Percentiles rank a stretch among this genome's conserved stretches.
phyloP scores from a whole-genome alignment of 2,329 filamentous ascomycete genomes.

The Pseudocercospora eumusae region DNA sequence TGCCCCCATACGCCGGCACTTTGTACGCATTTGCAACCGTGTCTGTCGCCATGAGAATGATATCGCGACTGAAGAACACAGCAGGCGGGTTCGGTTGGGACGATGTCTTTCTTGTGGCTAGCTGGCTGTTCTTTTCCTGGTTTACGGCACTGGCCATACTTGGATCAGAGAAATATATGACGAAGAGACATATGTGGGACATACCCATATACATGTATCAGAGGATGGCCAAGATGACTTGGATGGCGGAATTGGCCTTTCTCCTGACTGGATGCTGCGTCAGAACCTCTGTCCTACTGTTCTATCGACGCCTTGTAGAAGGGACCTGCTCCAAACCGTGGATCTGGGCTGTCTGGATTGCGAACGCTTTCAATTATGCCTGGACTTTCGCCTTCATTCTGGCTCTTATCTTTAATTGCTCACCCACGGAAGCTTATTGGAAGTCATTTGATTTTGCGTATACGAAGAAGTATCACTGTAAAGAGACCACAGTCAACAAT shows the following conservation, averaged over 20 bases:
- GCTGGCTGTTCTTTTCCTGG: constrained; percentile 29
- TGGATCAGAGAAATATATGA: constrained; percentile 33
- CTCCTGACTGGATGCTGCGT: constrained; percentile 37
- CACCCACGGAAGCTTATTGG: constrained; percentile 46
- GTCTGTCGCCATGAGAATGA: constrained; percentile 32
- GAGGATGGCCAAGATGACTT: constrained; percentile 34
- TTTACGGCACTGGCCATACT: constrained; percentile 31
- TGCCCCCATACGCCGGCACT: constrained; percentile 35
- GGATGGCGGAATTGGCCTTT: constrained; percentile 40
- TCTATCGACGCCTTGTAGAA: constrained; percentile 46
- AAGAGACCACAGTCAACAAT: constrained; percentile 43
- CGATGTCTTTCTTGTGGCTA: constrained; percentile 32
- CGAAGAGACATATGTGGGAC: constrained; percentile 44
- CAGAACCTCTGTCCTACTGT: constrained; percentile 43
- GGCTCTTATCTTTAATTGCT: constrained; percentile 42
- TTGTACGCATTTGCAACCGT: constrained; percentile 34
- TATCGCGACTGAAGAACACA: constrained; percentile 32
- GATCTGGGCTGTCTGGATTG: constrained; percentile 31
- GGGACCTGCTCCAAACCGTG: constrained; percentile 41
- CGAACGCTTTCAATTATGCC: constrained; percentile 43
- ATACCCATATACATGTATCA: constrained; percentile 28
- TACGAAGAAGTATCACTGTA: constrained; percentile 39
- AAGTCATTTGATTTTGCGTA: constrained; percentile 41
- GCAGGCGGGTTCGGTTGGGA: constrained; percentile 37
- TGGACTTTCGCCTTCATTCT: constrained; percentile 44